A percentile compares a stretch with the other conserved stretches of the same genome.
phyloP scores from a whole-genome alignment of 805 yeast genomes.

The Lipomyces starkeyi region DNA sequence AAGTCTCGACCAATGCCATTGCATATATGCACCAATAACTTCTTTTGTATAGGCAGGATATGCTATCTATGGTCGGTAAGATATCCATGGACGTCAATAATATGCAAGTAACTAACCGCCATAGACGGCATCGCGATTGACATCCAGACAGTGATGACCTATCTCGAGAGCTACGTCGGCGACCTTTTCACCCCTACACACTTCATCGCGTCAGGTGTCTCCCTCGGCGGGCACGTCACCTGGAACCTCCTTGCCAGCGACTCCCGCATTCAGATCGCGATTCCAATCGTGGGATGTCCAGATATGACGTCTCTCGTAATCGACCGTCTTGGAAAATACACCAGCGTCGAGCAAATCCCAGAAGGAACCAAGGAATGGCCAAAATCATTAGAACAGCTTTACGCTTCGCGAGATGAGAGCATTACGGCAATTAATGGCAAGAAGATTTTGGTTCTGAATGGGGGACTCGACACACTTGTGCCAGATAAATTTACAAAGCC shows the following conservation, averaged over 20 bases:
- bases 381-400: slow-evolving; percentile 27
- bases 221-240: slow-evolving; percentile 64
- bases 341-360: slow-evolving; percentile 28
- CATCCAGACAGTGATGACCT: slow-evolving; percentile 52
- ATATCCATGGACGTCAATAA: neutral
- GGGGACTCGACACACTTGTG: slow-evolving; percentile 48
- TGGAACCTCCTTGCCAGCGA: slow-evolving; percentile 53
- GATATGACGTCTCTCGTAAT: slow-evolving; percentile 54
- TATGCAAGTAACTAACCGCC: neutral
- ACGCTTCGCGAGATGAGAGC: slow-evolving; percentile 28
- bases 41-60: slow-evolving; percentile 47
- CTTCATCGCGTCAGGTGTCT: slow-evolving; percentile 57
- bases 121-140: slow-evolving; percentile 51
- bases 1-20: slow-evolving; percentile 2
- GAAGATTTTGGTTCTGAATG: slow-evolving; percentile 45
- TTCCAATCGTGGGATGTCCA: slow-evolving; percentile 60
- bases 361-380: slow-evolving; percentile 37
- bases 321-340: slow-evolving; percentile 47
- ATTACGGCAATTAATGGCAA: slow-evolving; percentile 26
- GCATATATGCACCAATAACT: neutral
- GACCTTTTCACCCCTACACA: slow-evolving; percentile 41
- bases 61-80: slow-evolving; percentile 56
- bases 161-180: slow-evolving; percentile 50
- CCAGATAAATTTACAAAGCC: slow-evolving; percentile 45
- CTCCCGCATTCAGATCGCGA: slow-evolving; percentile 52